Conservation (phyloP, 495 filamentous ascomycete species). For the Lasiosphaeriaceae sp. region DNA sequence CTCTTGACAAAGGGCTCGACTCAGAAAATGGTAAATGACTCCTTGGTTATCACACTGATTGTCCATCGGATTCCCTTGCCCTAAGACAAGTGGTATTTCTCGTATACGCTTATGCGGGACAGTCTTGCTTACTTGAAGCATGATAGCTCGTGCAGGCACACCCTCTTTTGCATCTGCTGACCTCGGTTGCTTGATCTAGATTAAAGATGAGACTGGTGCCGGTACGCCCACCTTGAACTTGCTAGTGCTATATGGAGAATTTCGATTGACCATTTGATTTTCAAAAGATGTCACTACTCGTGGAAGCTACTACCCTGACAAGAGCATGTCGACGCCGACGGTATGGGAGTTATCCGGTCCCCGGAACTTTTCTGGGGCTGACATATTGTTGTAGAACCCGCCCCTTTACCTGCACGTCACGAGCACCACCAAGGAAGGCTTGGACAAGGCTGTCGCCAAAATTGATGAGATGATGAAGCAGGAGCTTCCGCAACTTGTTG, state of each 20-base stretch:
- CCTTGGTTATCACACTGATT: conserved; percentile 76
- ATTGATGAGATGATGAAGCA: conserved; percentile 96
- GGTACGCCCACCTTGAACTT: conserved; percentile 72
- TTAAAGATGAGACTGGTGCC: conserved; percentile 99
- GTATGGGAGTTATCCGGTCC: conserved; percentile 41
- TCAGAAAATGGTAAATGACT: conserved; percentile 96
- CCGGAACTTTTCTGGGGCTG: conserved; percentile 2
- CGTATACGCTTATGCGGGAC: conserved; percentile 49
- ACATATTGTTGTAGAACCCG: conserved; percentile 63
- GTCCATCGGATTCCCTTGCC: conserved; percentile 50
- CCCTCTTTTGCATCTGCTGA: conserved; percentile 97
- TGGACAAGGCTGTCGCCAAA: conserved; percentile 78
- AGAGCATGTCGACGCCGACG: conserved; percentile 89
- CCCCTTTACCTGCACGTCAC: conserved; percentile 94
- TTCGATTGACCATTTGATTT: conserved; percentile 52
- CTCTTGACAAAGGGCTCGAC: conserved; percentile 96
- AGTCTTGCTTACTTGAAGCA: conserved; percentile 82
- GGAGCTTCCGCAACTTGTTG: conserved; percentile 90
- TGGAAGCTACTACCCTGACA: conserved; percentile 94
- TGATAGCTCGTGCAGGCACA: conserved; percentile 63
- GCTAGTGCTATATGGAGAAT: conserved; percentile 45
- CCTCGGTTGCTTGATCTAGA: conserved; percentile 93
- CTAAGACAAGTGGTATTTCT: conserved; percentile 30
- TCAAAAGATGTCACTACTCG: conserved; percentile 97
- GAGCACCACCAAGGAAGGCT: conserved; percentile 84